Conservation (phyloP, 2,329 filamentous ascomycete genomes). For the Talaromyces sp. region DNA sequence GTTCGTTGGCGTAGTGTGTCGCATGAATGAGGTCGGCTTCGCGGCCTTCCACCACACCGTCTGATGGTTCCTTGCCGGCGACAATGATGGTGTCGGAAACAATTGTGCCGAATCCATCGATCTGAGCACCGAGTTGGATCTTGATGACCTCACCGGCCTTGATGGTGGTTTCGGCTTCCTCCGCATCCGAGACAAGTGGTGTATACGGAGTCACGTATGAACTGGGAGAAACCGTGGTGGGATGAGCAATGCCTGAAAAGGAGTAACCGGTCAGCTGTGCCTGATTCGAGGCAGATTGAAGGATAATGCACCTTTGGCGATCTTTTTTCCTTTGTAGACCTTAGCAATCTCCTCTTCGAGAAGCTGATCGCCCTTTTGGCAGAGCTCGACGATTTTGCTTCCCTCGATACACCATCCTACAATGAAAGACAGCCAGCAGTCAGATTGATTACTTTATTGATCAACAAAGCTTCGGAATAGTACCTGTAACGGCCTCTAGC, state of each 20-base stretch:
- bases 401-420: conserved; percentile 68
- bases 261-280: neutral
- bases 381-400: conserved; percentile 88
- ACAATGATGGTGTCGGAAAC: conserved; percentile 89
- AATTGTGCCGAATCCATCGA: conserved; percentile 93
- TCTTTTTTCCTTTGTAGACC: conserved; percentile 98
- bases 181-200: conserved; percentile 76
- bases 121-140: conserved; percentile 98
- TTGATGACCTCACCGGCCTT: conserved; percentile 86
- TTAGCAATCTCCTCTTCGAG: conserved; percentile 89
- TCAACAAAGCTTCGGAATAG: neutral
- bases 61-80: conserved; percentile 54
- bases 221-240: conserved; percentile 89
- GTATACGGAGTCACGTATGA: conserved; percentile 97
- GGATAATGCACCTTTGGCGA: conserved; percentile 69
- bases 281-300: neutral
- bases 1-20: conserved; percentile 92
- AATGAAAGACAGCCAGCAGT: neutral
- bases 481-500: conserved; percentile 69
- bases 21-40: conserved; percentile 83
- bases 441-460: neutral
- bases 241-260: conserved; percentile 72
- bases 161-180: conserved; percentile 73
- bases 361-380: conserved; percentile 91
- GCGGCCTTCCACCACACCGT: conserved; percentile 65